Conservation (phyloP, 345 rosid genomes). For the Ricinus communis region DNA sequence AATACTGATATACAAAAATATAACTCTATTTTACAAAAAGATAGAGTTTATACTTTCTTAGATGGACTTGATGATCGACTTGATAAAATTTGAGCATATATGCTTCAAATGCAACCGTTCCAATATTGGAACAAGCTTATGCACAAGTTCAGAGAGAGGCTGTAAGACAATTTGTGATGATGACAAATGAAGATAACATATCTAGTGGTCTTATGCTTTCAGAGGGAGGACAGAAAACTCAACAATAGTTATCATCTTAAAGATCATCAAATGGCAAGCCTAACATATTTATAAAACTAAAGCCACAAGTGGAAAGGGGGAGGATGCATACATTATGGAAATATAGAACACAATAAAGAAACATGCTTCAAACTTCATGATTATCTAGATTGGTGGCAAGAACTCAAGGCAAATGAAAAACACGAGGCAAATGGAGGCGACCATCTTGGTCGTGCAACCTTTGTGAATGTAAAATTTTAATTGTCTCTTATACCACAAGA, state of each 20-base stretch:
- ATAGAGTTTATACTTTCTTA: slow-evolving; percentile 4
- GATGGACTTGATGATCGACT: too few relatives aligned
- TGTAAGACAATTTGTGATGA: neutral
- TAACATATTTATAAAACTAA: neutral
- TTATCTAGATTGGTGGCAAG: neutral
- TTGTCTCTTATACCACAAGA: neutral
- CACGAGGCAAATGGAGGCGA: neutral
- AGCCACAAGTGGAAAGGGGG: neutral
- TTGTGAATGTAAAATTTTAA: neutral
- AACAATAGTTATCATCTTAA: neutral
- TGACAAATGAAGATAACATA: neutral
- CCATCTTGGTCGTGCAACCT: neutral
- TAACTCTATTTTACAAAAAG: slow-evolving; percentile 6
- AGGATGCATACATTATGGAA: neutral
- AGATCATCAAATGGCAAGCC: neutral
- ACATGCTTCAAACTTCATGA: slow-evolving; percentile 1
- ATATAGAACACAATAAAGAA: neutral
- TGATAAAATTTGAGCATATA: neutral
- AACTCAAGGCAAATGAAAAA: neutral
- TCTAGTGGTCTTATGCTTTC: neutral
- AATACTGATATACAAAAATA: neutral
- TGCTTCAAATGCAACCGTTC: neutral
- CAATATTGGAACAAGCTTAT: neutral
- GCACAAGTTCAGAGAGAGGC: neutral
- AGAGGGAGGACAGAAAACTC: neutral